These are phyloP conservation scores for Candida cerambycidarum DNA, from an alignment of 805 yeast genomes.

Conservation along the genomic window DNA sequence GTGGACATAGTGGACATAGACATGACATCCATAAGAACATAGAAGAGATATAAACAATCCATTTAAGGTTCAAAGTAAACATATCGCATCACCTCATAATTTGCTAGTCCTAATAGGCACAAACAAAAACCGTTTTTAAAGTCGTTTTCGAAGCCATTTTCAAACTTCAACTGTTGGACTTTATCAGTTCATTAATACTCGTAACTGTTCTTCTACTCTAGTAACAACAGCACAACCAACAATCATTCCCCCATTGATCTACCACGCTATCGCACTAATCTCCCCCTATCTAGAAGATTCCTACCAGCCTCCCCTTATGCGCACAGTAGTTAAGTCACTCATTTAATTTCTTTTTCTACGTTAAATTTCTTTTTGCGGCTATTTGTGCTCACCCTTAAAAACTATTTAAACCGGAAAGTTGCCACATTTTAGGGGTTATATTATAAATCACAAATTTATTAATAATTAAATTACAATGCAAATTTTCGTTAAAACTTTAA, in stretches of 20 bases:
- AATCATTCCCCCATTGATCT: too few relatives aligned
- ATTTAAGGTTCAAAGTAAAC: background rate
- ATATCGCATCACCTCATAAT: background rate
- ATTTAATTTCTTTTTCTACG: constrained; percentile 2
- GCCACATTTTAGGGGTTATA: constrained; percentile 8
- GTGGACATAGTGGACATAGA: too few relatives aligned
- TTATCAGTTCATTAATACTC: too few relatives aligned
- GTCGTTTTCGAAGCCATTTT: too few relatives aligned
- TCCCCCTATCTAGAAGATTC: background rate
- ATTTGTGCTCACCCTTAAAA: constrained; percentile 6
- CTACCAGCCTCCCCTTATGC: background rate
- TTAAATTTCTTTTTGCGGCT: constrained; percentile 4
- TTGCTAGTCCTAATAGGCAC: background rate
- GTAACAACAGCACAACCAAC: too few relatives aligned
- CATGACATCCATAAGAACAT: too few relatives aligned
- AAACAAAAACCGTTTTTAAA: too few relatives aligned
- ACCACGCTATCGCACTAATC: too few relatives aligned
- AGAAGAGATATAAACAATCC: too few relatives aligned
- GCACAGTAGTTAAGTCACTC: constrained; percentile 6
- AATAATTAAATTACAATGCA: constrained; percentile 56
- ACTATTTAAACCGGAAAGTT: constrained; percentile 7
- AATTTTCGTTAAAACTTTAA: constrained; percentile 98
- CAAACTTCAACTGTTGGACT: too few relatives aligned
- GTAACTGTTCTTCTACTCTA: too few relatives aligned
- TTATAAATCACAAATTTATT: background rate